Evolutionary conservation across 805 yeast genomes (phyloP), one percentile per base, ranked within the genome.

Genomic region (Cyberlindnera americana): DNA sequence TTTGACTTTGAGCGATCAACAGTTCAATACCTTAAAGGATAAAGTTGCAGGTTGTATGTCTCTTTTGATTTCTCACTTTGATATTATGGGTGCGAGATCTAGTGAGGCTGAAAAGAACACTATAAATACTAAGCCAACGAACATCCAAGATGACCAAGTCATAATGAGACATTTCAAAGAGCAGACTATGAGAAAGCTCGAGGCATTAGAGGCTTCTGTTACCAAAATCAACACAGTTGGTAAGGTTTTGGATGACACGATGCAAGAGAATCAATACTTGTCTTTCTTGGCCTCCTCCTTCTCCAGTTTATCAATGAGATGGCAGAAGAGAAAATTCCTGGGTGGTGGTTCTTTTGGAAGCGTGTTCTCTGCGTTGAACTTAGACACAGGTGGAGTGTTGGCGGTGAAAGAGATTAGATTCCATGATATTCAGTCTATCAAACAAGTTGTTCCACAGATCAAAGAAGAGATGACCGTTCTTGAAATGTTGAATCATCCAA

Each of bases 281-380:
- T 76, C 93, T 2, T 80, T 87, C 40, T 70, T 95, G 41, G 95
- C 97, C 0, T 85, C 96, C 0, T 83, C 95, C 0, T 80, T 89
- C 54, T 83, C 95, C 2, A 83, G 89, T 51, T 84, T 90, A 21
- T 83, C 96, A 1, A 88, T 93, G 47, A 79, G 96, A 62, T 93
- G 99, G 99, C 97, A 93, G 61, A 95, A 91, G 65, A 95, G 96
- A 33, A 78, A 81, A 46, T 87, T 81, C 54, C 77, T 93, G 53
- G 99, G 99, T 2, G 91, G 95, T 31, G 99, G 99, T 30, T 78
- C 96, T 0, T 93, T 91, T 70, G 99, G 99, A 6, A 79, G 84
- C 43, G 99, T 93, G 4, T 93, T 76, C 61, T 89, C 93, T 0
- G 95, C 97, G 0, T 81, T 87, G 17, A 89, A 91, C 57, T 73